Base-by-base conservation (phyloP, 176 grass and related monocot genomes). In the Oryza meridionalis region DNA sequence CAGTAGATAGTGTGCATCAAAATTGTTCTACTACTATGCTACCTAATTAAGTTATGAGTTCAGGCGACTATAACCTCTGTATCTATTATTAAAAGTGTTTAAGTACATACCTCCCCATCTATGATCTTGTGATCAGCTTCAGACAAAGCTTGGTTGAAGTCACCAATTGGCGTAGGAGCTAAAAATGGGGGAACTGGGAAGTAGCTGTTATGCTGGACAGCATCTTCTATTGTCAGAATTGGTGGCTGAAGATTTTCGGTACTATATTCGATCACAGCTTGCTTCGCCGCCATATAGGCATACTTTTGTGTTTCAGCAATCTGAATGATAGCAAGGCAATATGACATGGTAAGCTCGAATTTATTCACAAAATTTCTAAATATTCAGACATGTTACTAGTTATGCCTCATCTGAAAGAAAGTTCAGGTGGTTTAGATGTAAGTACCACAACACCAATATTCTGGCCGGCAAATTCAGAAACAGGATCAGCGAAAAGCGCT, bases 61-160 rank as follows among this genome's bases (percentile, higher is more conserved):
- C 29, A 31, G 29, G 29, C 0, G 29, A 31, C 29, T 31, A 31
- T 31, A 31, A 31, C 29, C 0, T 3, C 29, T 31, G 2, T 31
- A 31, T 31, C 29, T 31, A 31, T 31, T 31, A 31, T 31, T 31
- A 2, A 31, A 31, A 31, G 29, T 31, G 29, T 31, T 31, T 31
- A 31, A 31, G 29, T 22, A 9, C 19, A 24, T 89, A 93, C 94
- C 91, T 97, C 90, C 31, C 65, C 89, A 24, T 85, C 91, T 44
- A 90, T 49, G 67, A 97, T 94, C 82, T 92, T 94, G 72, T 97
- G 95, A 72, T 97, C 92, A 76, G 95, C 95, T 86, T 93, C 84
- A 63, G 84, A 86, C 95, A 97, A 93, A 75, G 92, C 95, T 82
- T 91, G 43, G 11, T 90, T 84, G 45, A 91, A 86, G 70, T 97